phyloP scores from a whole-genome alignment of 345 rosid species.

The Syzygium grande region DNA sequence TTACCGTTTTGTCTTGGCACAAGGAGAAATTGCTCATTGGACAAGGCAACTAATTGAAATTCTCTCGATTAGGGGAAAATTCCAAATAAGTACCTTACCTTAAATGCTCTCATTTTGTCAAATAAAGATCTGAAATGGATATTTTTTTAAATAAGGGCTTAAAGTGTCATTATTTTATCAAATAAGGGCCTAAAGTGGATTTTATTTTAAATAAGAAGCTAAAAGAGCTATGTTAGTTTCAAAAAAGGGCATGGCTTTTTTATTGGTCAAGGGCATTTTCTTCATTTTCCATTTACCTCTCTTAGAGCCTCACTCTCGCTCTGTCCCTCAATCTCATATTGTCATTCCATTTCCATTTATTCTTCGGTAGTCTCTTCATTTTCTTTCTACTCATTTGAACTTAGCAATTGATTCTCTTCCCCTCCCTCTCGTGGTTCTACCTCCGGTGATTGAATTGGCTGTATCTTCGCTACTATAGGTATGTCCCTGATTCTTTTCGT shows the following conservation, averaged over 20 bases:
- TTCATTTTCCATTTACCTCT: background rate
- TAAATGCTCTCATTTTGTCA: no score
- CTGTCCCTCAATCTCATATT: background rate
- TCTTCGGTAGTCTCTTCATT: background rate
- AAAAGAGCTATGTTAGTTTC: no score
- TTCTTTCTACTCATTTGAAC: background rate
- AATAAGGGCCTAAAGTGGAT: no score
- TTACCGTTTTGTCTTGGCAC: background rate
- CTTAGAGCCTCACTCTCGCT: background rate
- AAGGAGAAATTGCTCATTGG: no score
- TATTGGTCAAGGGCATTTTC: no score
- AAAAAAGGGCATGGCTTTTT: no score
- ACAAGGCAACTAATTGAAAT: background rate
- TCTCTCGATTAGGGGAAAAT: background rate
- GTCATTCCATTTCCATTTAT: background rate
- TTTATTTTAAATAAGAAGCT: no score
- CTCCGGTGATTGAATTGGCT: background rate
- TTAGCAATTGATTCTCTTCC: background rate
- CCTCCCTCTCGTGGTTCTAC: background rate
- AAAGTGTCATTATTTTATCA: no score
- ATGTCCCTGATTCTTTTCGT: background rate
- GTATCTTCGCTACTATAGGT: background rate
- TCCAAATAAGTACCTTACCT: no score
- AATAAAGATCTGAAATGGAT: no score
- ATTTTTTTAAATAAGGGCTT: accelerated